These are phyloP conservation scores for Phellinidium pouzarii DNA, from an alignment of 1,284 basidiomycete species.

Conservation along the genomic window DNA sequence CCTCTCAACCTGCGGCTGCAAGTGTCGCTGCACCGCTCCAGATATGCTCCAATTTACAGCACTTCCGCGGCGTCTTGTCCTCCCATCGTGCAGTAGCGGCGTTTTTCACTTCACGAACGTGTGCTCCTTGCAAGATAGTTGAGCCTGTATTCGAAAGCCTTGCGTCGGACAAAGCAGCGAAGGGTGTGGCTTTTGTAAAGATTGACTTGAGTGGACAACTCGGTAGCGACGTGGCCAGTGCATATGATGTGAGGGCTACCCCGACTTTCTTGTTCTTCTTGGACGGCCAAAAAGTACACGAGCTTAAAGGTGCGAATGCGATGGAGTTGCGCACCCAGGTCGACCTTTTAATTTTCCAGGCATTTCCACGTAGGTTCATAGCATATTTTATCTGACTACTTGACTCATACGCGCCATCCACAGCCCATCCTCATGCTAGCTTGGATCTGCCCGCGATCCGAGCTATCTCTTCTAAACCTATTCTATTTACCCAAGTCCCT, in stretches of 20 bases:
- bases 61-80: constrained; percentile 43
- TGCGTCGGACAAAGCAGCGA: constrained; percentile 35
- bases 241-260: constrained; percentile 69
- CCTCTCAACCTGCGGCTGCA: constrained; percentile 30
- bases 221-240: constrained; percentile 50
- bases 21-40: constrained; percentile 59
- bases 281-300: constrained; percentile 65
- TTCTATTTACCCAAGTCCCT: constrained; percentile 69
- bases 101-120: constrained; percentile 61
- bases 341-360: constrained; percentile 65
- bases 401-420: constrained; percentile 1
- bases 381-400: background rate
- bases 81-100: constrained; percentile 50
- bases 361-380: constrained; percentile 64
- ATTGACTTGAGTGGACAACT: constrained; percentile 70
- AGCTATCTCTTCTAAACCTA: constrained; percentile 64
- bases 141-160: constrained; percentile 57
- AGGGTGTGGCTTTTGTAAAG: constrained; percentile 64
- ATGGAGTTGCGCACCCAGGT: constrained; percentile 63
- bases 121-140: constrained; percentile 56
- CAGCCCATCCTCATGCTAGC: constrained; percentile 71
- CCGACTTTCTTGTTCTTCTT: constrained; percentile 85
- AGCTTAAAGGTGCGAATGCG: constrained; percentile 69
- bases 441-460: constrained; percentile 57
- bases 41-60: constrained; percentile 48